phyloP scores from a whole-genome alignment of 208 protist genomes.

The Wallacemonas sp. region DNA sequence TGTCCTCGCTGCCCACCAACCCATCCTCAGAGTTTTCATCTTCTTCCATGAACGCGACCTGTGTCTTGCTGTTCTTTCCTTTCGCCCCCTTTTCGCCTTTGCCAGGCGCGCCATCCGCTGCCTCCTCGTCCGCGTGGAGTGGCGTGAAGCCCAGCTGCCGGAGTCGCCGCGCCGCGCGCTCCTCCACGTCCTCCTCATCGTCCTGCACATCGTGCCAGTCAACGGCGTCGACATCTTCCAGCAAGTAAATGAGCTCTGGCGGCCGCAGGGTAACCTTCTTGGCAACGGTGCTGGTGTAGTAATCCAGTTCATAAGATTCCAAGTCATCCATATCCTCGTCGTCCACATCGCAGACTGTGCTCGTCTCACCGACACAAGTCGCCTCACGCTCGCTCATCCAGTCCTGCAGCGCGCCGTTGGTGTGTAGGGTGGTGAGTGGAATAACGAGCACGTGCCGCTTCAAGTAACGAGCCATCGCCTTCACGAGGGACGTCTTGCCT shows the following conservation, averaged over 20 bases:
- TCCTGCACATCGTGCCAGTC: constrained; percentile 9
- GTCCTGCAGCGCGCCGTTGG: constrained; percentile 52
- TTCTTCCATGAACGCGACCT: neutral
- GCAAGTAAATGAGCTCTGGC: constrained; percentile 65
- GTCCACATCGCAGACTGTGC: neutral
- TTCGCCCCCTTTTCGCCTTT: too few relatives aligned
- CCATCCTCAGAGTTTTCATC: constrained; percentile 3
- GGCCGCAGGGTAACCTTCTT: constrained; percentile 27
- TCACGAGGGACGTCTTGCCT: constrained; percentile 91
- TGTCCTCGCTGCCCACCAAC: neutral
- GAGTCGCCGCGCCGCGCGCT: neutral
- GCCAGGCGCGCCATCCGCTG: too few relatives aligned
- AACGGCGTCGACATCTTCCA: constrained; percentile 85
- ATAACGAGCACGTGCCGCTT: constrained; percentile 72
- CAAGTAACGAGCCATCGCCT: constrained; percentile 76
- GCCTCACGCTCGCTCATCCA: constrained; percentile 48
- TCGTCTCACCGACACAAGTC: constrained; percentile 20
- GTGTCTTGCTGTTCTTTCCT: neutral
- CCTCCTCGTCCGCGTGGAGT: neutral
- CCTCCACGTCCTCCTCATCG: constrained; percentile 9
- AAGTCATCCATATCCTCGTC: constrained; percentile 3
- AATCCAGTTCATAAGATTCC: neutral
- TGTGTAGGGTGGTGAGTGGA: constrained; percentile 64
- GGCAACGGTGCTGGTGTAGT: neutral
- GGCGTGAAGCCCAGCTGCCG: neutral